These are phyloP conservation scores for Myxozyma monticola DNA, from an alignment of 805 yeast species.

Conservation along the genomic window DNA sequence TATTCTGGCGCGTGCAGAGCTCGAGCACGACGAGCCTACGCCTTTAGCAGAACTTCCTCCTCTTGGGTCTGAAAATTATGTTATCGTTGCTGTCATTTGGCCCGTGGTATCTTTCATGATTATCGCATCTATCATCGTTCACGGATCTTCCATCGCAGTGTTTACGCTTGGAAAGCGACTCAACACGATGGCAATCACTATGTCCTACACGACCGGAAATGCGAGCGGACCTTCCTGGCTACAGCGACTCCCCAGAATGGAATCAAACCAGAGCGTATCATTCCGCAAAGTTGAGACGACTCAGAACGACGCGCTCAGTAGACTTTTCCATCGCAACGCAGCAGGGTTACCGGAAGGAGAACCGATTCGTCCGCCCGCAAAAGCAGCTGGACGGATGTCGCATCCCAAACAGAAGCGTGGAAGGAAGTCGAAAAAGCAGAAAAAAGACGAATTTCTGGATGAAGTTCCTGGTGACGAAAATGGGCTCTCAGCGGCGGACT, in stretches of 20 bases:
- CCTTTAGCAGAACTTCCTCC: conserved; percentile 56
- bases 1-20: conserved; percentile 69
- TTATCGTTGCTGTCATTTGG: conserved; percentile 68
- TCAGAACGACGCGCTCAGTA: conserved; percentile 34
- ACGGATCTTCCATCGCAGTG: conserved; percentile 87
- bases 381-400: conserved; percentile 28
- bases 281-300: conserved; percentile 78
- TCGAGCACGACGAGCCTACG: conserved; percentile 60
- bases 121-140: conserved; percentile 81
- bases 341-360: conserved; percentile 8
- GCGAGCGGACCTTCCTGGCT: conserved; percentile 75
- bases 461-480: not conserved
- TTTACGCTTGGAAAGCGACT: conserved; percentile 77
- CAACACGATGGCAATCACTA: conserved; percentile 88
- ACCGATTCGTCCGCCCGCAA: conserved; percentile 20
- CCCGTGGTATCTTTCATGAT: conserved; percentile 80
- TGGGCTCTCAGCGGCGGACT: conserved; percentile 9
- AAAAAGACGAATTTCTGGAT: not conserved
- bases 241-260: conserved; percentile 78
- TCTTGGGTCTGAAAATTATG: conserved; percentile 53
- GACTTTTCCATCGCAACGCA: conserved; percentile 18
- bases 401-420: conserved; percentile 2
- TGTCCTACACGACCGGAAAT: conserved; percentile 77
- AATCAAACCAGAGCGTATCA: conserved; percentile 74
- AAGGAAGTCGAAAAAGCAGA: not conserved